Percentiles rank a stretch among this genome's conserved stretches.
Evolutionary conservation across 768 basidiomycete species (phyloP).

Genomic region (Pholiota conissans): DNA sequence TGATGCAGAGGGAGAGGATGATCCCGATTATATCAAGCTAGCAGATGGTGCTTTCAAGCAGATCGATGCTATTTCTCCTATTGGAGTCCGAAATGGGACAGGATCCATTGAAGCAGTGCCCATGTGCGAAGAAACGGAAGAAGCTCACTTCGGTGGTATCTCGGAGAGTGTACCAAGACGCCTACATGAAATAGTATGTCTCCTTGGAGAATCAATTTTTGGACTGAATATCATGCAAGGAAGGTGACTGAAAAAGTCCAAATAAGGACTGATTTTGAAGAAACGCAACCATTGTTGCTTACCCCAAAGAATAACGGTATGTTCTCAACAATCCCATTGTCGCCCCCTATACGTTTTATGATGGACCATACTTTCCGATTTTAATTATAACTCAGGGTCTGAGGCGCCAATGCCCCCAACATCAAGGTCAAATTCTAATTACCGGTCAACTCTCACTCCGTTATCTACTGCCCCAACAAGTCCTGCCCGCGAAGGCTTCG

Average conservation of each 20-base stretch:
- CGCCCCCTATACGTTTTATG: background rate
- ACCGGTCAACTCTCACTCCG: slow-evolving; percentile 18
- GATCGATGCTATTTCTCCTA: slow-evolving; percentile 35
- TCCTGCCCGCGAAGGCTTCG: slow-evolving; percentile 12
- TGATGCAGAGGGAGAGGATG: slow-evolving; percentile 65
- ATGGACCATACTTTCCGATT: background rate
- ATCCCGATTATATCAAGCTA: slow-evolving; percentile 41
- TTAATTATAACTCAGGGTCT: background rate
- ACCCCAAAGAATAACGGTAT: slow-evolving; percentile 13
- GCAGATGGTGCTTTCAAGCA: slow-evolving; percentile 36
- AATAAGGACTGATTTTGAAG: slow-evolving; percentile 33
- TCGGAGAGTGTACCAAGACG: slow-evolving; percentile 51
- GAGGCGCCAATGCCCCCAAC: background rate
- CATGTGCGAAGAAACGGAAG: slow-evolving; percentile 31
- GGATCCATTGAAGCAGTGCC: slow-evolving; percentile 52
- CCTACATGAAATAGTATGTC: slow-evolving; percentile 56
- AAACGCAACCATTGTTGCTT: slow-evolving; percentile 46
- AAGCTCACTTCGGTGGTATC: slow-evolving; percentile 51
- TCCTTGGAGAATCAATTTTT: background rate
- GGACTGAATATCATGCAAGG: too few species aligned
- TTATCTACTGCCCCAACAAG: slow-evolving; percentile 27
- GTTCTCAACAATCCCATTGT: background rate
- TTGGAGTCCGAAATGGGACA: slow-evolving; percentile 58
- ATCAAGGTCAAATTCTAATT: slow-evolving; percentile 9
- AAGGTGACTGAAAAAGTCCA: slow-evolving; percentile 18